phyloP scores from a whole-genome alignment of 768 basidiomycete species.

The Hortiboletus campestris region DNA sequence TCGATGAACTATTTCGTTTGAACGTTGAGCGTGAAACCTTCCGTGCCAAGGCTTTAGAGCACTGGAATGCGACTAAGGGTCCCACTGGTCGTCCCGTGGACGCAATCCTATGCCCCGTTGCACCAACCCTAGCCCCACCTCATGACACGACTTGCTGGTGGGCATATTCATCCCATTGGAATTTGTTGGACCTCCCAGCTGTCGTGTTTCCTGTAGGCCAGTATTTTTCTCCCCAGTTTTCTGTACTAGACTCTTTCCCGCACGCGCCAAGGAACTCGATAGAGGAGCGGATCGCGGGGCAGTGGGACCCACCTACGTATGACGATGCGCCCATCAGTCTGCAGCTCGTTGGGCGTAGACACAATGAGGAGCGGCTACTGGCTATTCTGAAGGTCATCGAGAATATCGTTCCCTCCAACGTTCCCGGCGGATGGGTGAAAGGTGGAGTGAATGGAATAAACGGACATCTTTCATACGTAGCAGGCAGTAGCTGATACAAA shows the following conservation, averaged over 20 bases:
- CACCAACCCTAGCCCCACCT: slow-evolving; percentile 47
- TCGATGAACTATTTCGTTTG: slow-evolving; percentile 44
- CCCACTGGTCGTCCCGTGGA: slow-evolving; percentile 46
- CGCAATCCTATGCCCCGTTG: slow-evolving; percentile 45
- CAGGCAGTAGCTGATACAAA: not conserved
- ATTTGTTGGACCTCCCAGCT: slow-evolving; percentile 48
- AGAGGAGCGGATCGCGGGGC: slow-evolving; percentile 35
- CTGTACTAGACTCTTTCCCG: slow-evolving; percentile 9
- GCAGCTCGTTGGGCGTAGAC: slow-evolving; percentile 50
- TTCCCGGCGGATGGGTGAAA: slow-evolving; percentile 10
- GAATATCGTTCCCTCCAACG: slow-evolving; percentile 13
- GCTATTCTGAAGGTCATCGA: slow-evolving; percentile 44
- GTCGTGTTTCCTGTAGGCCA: slow-evolving; percentile 47
- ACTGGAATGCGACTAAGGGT: slow-evolving; percentile 43
- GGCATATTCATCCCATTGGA: slow-evolving; percentile 54
- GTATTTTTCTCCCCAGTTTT: slow-evolving; percentile 26
- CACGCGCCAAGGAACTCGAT: slow-evolving; percentile 34
- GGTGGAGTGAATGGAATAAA: slow-evolving; percentile 9
- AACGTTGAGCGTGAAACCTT: slow-evolving; percentile 44
- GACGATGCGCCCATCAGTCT: slow-evolving; percentile 44
- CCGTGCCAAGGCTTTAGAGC: slow-evolving; percentile 37
- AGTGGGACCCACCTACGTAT: slow-evolving; percentile 44
- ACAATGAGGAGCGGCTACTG: slow-evolving; percentile 49
- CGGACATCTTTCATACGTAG: slow-evolving; percentile 4
- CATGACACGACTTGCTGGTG: slow-evolving; percentile 50